Evolutionary conservation across 495 filamentous ascomycete species (phyloP).

Genomic region (Podospora fimiseda): DNA sequence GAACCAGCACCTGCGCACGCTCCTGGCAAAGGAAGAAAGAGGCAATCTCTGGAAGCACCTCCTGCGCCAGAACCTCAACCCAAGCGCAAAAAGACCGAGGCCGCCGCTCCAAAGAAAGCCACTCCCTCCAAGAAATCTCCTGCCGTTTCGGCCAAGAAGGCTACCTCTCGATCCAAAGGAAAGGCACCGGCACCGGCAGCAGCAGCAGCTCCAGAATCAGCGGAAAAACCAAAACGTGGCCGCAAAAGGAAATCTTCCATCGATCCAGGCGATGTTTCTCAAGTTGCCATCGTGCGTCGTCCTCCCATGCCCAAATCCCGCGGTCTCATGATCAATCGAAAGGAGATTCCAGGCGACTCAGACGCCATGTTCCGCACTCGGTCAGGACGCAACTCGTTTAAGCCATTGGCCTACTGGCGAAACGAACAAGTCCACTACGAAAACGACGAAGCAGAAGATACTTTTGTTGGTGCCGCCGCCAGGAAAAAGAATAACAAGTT

Average conservation of each 20-base stretch:
- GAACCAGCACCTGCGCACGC: constrained; percentile 1
- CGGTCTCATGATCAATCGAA: constrained; percentile 64
- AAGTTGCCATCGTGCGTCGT: constrained; percentile 34
- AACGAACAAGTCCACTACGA: constrained; percentile 72
- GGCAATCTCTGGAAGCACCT: constrained; percentile 16
- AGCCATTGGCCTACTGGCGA: constrained; percentile 81
- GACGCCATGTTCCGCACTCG: constrained; percentile 45
- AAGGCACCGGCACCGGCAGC: constrained; percentile 5
- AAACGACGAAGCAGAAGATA: constrained; percentile 42
- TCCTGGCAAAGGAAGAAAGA: constrained; percentile 15
- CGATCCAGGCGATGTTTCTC: constrained; percentile 33
- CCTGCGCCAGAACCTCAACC: constrained; percentile 11
- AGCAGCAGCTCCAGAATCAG: constrained; percentile 17
- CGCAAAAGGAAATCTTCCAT: constrained; percentile 37
- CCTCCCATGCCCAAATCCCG: constrained; percentile 51
- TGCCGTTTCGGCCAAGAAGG: neutral
- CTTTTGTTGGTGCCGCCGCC: constrained; percentile 18
- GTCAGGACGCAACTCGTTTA: constrained; percentile 51
- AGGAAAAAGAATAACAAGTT: constrained; percentile 34
- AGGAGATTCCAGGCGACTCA: constrained; percentile 52
- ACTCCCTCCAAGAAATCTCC: neutral
- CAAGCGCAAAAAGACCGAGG: constrained; percentile 20
- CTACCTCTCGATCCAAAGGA: neutral
- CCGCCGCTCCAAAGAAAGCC: constrained; percentile 3
- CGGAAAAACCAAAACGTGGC: constrained; percentile 24